Base-by-base conservation (phyloP, 1,284 basidiomycete genomes). In the Malassezia brasiliensis region DNA sequence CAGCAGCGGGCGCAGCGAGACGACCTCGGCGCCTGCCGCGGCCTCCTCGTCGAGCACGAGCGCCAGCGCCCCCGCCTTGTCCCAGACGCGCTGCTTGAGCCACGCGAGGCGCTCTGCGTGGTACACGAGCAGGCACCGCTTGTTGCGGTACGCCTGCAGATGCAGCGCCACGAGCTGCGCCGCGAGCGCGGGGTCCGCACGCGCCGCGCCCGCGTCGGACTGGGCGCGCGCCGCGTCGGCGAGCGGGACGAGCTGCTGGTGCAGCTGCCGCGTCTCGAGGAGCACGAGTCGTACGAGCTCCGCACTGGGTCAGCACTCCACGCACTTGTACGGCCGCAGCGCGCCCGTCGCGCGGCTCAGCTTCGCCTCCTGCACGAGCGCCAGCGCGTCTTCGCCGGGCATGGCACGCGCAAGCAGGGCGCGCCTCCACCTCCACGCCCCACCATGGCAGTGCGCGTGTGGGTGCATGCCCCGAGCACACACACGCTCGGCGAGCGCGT, bases 71-170 rank as follows among this genome's bases (percentile, higher is more conserved):
- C 88, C 90, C n/a, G 89, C 90, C 12, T 83, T 82, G n/a, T 83
- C 78, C 90, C 91, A 96, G 76, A 88, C 93, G 77, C 87, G 80
- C 67, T 86, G 83, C 63, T 84, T 82, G 52, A 96, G 82, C 54
- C 83, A 83, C 67, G 88, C 85, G 39, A 89, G 77, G 31, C 93
- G 82, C 72, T 88, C 85, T 30, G 82, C 78, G 73, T 96, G 88
- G 77, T 96, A 98, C 1, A 89, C 89, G 35, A 96, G 82, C 7
- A 96, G 80, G 72, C 88, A 90, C 14, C 93, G 85, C 75, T 94
- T 93, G 79, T 96, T 94, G 62, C 90, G 82, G 42, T 84, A 80
- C 59, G 91, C 85, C 25, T 87, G 83, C 8, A 90, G 85, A 74
- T 94, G 88, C 68, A 87, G 84, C 65, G 96, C 83, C 49, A 90